Percentiles rank a stretch among this genome's conserved stretches.
These are phyloP conservation scores for Olyra latifolia DNA, from an alignment of 176 grass and related monocot genomes.

Conservation along the genomic window DNA sequence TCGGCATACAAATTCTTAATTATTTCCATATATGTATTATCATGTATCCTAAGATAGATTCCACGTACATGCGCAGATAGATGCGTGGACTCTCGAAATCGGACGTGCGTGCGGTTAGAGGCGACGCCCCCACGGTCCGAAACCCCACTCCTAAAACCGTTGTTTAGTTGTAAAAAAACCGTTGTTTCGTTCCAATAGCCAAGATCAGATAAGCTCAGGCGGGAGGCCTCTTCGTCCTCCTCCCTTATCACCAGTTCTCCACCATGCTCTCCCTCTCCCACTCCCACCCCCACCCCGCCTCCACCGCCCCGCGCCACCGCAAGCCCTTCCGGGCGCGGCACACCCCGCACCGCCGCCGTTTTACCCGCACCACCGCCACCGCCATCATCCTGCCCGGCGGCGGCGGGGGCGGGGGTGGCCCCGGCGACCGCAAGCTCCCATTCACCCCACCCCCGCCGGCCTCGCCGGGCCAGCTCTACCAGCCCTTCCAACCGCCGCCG, in stretches of 20 bases:
- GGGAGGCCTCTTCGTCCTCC: neutral
- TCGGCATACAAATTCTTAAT: too few relatives aligned
- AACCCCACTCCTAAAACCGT: too few relatives aligned
- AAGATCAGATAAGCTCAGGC: slow-evolving; percentile 14
- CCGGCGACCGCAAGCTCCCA: slow-evolving; percentile 45
- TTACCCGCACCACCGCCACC: slow-evolving; percentile 23
- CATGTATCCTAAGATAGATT: too few relatives aligned
- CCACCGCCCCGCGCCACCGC: slow-evolving; percentile 4
- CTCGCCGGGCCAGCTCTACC: slow-evolving; percentile 59
- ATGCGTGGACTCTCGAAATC: too few relatives aligned
- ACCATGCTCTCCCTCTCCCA: slow-evolving; percentile 66
- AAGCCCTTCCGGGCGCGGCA: neutral
- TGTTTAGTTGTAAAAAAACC: too few relatives aligned
- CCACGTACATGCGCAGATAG: too few relatives aligned
- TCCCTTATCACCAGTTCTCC: slow-evolving; percentile 30
- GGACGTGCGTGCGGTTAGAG: too few relatives aligned
- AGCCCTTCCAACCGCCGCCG: slow-evolving; percentile 71
- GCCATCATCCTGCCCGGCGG: slow-evolving; percentile 36
- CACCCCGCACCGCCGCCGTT: slow-evolving; percentile 11
- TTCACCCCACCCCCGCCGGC: slow-evolving; percentile 48
- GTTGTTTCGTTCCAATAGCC: too few relatives aligned
- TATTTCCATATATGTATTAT: too few relatives aligned
- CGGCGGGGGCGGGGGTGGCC: neutral
- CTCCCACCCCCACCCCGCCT: slow-evolving; percentile 37
- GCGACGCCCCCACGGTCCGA: too few relatives aligned